Evolutionary conservation across 176 grass and related monocot species (phyloP).

Genomic region (Triticum turgidum): DNA sequence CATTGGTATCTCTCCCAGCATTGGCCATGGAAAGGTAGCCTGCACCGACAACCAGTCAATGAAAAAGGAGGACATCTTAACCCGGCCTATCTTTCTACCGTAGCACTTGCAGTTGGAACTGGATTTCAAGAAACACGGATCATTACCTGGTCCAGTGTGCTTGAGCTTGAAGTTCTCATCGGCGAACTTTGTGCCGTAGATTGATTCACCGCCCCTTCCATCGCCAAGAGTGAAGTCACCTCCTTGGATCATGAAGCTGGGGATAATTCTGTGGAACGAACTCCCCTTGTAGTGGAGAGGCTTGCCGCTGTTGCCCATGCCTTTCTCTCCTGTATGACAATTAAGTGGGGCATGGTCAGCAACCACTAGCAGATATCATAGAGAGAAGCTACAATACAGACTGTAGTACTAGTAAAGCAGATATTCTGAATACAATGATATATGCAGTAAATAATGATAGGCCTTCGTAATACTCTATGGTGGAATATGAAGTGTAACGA

Average conservation of each 20-base stretch:
- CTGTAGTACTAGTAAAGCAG: not conserved
- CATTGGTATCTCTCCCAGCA: conserved; percentile 80
- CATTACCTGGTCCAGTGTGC: conserved; percentile 89
- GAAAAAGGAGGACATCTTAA: not conserved
- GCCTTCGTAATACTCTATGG: not conserved
- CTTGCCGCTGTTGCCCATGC: conserved; percentile 80
- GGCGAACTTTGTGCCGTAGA: conserved; percentile 80
- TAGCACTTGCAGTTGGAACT: not conserved
- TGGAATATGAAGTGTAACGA: not conserved
- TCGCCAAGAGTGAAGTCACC: conserved; percentile 96
- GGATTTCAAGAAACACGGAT: not conserved
- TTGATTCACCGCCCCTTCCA: conserved; percentile 94
- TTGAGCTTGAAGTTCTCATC: conserved; percentile 99
- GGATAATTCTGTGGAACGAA: conserved; percentile 90
- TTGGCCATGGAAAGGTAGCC: conserved; percentile 97
- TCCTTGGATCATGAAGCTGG: conserved; percentile 98
- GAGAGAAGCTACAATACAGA: not conserved
- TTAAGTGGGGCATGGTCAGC: not conserved
- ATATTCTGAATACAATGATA: not conserved
- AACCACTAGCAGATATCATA: not conserved
- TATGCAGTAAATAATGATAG: not conserved
- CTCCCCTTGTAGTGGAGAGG: conserved; percentile 95
- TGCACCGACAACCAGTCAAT: conserved; percentile 18
- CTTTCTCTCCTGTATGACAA: conserved; percentile 81
- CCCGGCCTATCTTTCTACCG: not conserved